phyloP scores from a whole-genome alignment of 805 yeast species.

The Cyberlindnera japonica region DNA sequence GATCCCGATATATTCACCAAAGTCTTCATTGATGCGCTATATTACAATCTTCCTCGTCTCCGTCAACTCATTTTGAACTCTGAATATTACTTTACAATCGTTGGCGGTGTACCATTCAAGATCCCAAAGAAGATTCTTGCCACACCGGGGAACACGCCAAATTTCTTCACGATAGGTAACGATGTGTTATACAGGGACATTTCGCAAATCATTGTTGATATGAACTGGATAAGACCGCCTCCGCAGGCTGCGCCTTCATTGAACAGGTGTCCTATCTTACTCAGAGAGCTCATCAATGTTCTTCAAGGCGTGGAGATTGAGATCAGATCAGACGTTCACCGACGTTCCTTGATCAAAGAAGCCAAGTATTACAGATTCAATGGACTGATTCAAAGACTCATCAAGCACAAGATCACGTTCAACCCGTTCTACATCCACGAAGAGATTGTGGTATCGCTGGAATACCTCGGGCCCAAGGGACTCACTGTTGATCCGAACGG shows the following conservation, averaged over 20 bases:
- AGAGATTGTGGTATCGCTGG: conserved; percentile 45
- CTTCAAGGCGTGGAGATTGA: conserved; percentile 52
- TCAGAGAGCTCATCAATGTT: conserved; percentile 40
- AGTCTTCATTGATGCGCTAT: conserved; percentile 65
- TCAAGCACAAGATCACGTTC: conserved; percentile 45
- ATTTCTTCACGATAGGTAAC: conserved; percentile 65
- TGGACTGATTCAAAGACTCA: conserved; percentile 66
- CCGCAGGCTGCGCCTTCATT: conserved; percentile 60
- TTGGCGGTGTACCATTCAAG: conserved; percentile 60
- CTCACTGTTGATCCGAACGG: conserved; percentile 12
- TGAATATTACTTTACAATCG: conserved; percentile 48
- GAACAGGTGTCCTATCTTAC: conserved; percentile 16
- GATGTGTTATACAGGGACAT: conserved; percentile 51
- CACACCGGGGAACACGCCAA: conserved; percentile 68
- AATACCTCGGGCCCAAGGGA: conserved; percentile 12
- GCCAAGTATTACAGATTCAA: conserved; percentile 74
- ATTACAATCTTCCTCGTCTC: conserved; percentile 62
- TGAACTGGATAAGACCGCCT: conserved; percentile 68
- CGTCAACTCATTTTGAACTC: conserved; percentile 44
- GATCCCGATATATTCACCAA: conserved; percentile 59
- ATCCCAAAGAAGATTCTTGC: conserved; percentile 53
- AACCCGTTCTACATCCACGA: conserved; percentile 51
- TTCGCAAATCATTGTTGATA: conserved; percentile 34
- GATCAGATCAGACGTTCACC: conserved; percentile 49
- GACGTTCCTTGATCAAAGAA: conserved; percentile 59